phyloP scores from a whole-genome alignment of 768 basidiomycete species.

The Lactarius hatsudake region DNA sequence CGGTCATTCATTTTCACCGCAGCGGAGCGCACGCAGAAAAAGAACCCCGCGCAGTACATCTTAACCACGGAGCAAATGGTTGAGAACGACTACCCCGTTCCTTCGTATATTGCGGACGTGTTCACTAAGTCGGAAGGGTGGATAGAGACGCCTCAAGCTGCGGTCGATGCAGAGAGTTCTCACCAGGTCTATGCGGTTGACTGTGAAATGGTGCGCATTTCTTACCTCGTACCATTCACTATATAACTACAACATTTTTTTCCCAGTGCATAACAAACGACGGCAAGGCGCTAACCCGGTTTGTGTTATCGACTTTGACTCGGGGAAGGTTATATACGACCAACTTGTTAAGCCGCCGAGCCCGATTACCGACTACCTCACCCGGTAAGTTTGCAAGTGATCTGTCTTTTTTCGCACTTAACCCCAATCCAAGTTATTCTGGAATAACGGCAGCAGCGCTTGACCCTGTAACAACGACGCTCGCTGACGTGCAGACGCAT shows the following conservation, averaged over 20 bases:
- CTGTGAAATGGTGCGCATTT: slow-evolving; percentile 87
- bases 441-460: slow-evolving; percentile 84
- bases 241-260: background rate
- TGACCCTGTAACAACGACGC: slow-evolving; percentile 66
- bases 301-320: slow-evolving; percentile 75
- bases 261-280: slow-evolving; percentile 84
- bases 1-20: background rate
- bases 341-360: slow-evolving; percentile 85
- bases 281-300: slow-evolving; percentile 86
- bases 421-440: slow-evolving; percentile 64
- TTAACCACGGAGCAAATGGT: slow-evolving; percentile 84
- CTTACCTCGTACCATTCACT: background rate
- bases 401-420: background rate
- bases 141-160: slow-evolving; percentile 72
- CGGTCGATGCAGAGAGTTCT: slow-evolving; percentile 33
- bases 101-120: slow-evolving; percentile 77
- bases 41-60: slow-evolving; percentile 66
- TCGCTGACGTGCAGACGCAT: slow-evolving; percentile 72
- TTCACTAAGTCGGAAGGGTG: slow-evolving; percentile 67
- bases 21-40: slow-evolving; percentile 62
- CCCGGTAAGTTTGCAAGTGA: slow-evolving; percentile 50
- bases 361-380: slow-evolving; percentile 89
- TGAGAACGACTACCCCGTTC: slow-evolving; percentile 90
- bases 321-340: slow-evolving; percentile 77
- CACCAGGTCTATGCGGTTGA: slow-evolving; percentile 78